A percentile compares a stretch with the other conserved stretches of the same genome.
Conservation (phyloP, 805 yeast species). For the Candida ascalaphidarum region DNA sequence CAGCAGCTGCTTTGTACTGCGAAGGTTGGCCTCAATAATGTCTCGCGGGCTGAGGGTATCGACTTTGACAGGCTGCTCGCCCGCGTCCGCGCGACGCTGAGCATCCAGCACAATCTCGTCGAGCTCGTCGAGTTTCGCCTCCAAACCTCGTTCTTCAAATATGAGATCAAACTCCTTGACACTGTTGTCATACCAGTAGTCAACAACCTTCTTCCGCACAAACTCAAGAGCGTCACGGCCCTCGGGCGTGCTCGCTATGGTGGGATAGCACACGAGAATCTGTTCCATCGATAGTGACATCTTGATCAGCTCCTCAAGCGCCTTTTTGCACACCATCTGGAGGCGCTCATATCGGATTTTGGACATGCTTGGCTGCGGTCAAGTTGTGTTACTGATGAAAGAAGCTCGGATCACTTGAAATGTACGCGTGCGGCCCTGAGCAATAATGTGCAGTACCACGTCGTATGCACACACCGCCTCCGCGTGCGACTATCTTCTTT, state of each 20-base stretch:
- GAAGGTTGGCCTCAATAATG: conserved; percentile 22
- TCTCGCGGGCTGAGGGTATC: conserved; percentile 22
- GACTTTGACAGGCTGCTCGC: conserved; percentile 13
- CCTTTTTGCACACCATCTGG: conserved; percentile 41
- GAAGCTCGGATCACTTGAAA: neutral
- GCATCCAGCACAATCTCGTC: conserved; percentile 41
- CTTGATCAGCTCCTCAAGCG: conserved; percentile 44
- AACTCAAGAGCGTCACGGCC: conserved; percentile 37
- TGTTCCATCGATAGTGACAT: conserved; percentile 44
- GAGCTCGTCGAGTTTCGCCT: conserved; percentile 34
- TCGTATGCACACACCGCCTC: neutral
- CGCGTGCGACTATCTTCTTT: neutral
- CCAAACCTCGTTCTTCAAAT: conserved; percentile 38
- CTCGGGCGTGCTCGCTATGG: conserved; percentile 34
- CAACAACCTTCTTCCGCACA: conserved; percentile 44
- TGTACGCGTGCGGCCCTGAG: no score
- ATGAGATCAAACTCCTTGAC: conserved; percentile 47
- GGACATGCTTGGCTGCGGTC: neutral
- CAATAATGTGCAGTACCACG: no score
- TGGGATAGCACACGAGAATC: conserved; percentile 46
- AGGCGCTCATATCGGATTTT: conserved; percentile 42
- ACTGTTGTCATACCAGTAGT: conserved; percentile 43
- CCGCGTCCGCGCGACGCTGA: conserved; percentile 13
- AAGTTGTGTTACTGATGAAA: neutral
- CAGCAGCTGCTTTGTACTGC: conserved; percentile 11